phyloP scores from a whole-genome alignment of 2,329 filamentous ascomycete genomes.

The Metarhizium album region DNA sequence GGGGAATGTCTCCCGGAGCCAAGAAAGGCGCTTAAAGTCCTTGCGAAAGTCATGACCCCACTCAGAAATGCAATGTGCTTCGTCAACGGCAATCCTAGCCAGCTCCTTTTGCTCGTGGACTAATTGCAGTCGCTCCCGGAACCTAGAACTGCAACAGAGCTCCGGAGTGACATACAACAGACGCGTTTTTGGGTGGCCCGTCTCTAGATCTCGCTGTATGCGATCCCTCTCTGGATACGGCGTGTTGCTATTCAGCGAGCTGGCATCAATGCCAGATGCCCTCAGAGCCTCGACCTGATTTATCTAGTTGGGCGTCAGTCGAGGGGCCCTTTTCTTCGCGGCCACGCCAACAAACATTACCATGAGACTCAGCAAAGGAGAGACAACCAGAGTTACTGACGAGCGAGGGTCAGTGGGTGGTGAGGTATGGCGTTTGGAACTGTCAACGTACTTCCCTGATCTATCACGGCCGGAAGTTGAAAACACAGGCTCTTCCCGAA shows the following conservation, averaged over 20 bases:
- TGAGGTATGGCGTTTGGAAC: neutral
- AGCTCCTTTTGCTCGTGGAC: conserved; percentile 75
- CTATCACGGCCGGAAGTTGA: conserved; percentile 79
- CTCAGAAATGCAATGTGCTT: conserved; percentile 95
- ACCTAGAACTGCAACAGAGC: conserved; percentile 65
- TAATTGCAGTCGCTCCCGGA: conserved; percentile 61
- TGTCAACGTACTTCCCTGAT: conserved; percentile 63
- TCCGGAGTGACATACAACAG: conserved; percentile 93
- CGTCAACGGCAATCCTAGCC: conserved; percentile 81
- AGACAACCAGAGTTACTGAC: conserved; percentile 82
- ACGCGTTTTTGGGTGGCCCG: conserved; percentile 72
- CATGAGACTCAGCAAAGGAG: conserved; percentile 83
- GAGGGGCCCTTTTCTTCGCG: conserved; percentile 3
- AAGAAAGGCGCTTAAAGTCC: conserved; percentile 76
- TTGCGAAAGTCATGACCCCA: conserved; percentile 98
- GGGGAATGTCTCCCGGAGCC: conserved; percentile 74
- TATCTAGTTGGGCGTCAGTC: conserved; percentile 42
- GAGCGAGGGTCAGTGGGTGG: neutral
- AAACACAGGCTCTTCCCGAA: conserved; percentile 94
- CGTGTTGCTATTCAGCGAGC: conserved; percentile 80
- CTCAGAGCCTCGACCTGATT: conserved; percentile 82
- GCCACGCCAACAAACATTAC: conserved; percentile 27
- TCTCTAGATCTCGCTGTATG: conserved; percentile 73
- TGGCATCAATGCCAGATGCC: conserved; percentile 64
- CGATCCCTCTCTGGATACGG: conserved; percentile 49